These are phyloP conservation scores for Capsicum chinense DNA, from an alignment of 257 asterid genomes.

Conservation along the genomic window DNA sequence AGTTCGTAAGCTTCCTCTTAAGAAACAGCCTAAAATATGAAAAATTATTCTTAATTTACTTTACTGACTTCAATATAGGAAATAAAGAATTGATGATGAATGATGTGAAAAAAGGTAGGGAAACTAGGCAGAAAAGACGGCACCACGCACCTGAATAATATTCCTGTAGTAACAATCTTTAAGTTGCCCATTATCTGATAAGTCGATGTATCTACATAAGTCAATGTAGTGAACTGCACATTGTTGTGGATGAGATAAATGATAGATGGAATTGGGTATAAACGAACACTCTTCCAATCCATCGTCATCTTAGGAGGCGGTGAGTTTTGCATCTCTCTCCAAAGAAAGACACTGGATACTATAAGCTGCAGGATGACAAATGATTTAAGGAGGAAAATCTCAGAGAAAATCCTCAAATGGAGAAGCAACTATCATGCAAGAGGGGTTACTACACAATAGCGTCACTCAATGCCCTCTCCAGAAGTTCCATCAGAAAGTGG, in stretches of 20 bases:
- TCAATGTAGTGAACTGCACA: conserved; percentile 96
- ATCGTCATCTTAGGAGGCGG: conserved; percentile 90
- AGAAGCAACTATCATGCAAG: background rate
- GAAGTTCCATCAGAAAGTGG: background rate
- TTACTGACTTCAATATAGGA: conserved; percentile 10
- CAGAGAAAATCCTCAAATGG: background rate
- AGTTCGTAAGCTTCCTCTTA: conserved; percentile 94
- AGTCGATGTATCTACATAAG: conserved; percentile 92
- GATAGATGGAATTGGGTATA: conserved; percentile 87
- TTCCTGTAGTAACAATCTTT: conserved; percentile 93
- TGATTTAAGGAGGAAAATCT: conserved; percentile 13
- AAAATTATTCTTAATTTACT: conserved; percentile 36
- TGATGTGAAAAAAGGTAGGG: background rate
- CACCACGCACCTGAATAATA: conserved; percentile 73
- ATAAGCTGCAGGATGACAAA: conserved; percentile 65
- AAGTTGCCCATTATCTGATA: conserved; percentile 97
- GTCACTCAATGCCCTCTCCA: background rate
- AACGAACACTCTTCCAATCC: conserved; percentile 77
- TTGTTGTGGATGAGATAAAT: conserved; percentile 97
- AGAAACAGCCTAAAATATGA: conserved; percentile 79
- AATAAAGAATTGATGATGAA: background rate
- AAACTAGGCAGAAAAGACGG: conserved; percentile 4
- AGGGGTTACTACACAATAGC: background rate
- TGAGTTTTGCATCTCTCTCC: conserved; percentile 71
- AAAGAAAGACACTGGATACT: conserved; percentile 77